Evolutionary conservation across 2,329 filamentous ascomycete genomes (phyloP), one percentile per base, ranked within the genome.

Genomic region (Macrophomina pseudophaseolina): DNA sequence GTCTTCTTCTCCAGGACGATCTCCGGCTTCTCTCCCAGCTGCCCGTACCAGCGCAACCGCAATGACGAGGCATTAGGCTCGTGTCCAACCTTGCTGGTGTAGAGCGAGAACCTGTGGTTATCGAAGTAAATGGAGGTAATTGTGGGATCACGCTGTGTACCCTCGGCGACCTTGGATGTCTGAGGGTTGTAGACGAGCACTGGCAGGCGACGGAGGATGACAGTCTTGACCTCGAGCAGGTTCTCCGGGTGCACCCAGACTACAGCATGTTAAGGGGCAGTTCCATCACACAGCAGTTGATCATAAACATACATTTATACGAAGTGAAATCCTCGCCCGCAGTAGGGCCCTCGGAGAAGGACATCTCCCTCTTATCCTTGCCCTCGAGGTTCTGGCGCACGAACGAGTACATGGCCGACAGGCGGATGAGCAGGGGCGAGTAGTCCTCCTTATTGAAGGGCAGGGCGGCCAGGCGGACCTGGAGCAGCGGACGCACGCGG

Each of bases 101-200:
- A 99, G 9, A 98, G 85, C 14, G 91, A 87, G 78, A 99, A 98
- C 70, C 90, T 89, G 48, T 88, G 84, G 76, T 90, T 97, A 79
- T 99, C 95, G 74, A 98, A 97, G 81, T 99, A 99, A 46, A 99
- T 88, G 32, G 94, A 97, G 16, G 94, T 98, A 71, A 98, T 91
- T 60, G 92, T 91, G 5, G 95, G 95, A 74, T 98, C 94, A 54
- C 84, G 83, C 70, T 93, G 87, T 68, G 86, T 88, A 53, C 88
- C 88, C 73, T 97, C 93, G 51, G 91, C 86, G 71, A 95, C 87
- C 80, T 94, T 96, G 38, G 92, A 89, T 1, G 91, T 87, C 72
- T 94, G 90, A 53, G 95, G 90, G 76, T 95, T 97, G 80, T 97
- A 99, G 28, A 99, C 90, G 16, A 99, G 88, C 35, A 96, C 89